Base-by-base conservation (phyloP, 768 basidiomycete genomes). In the Boletus tomentosulus region DNA sequence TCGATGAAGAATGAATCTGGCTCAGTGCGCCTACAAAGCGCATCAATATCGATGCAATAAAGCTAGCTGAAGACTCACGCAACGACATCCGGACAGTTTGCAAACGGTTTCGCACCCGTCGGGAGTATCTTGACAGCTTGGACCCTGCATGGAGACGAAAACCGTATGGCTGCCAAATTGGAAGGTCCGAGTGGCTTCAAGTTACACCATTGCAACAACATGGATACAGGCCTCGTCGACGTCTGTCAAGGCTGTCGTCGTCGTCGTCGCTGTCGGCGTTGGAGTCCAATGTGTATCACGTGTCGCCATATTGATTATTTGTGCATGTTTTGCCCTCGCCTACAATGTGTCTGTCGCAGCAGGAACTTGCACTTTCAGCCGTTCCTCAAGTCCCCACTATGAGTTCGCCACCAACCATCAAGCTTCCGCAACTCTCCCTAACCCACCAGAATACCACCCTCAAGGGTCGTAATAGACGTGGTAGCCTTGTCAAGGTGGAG, bases 401-500 rank as follows among this genome's bases (percentile, higher is more conserved):
- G 81, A 80, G 71, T 67, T 74, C 78, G 56, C 71, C 81, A 46
- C 74, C 79, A 41, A 72, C 80, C 57, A 77, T 83, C 61, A 81
- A 80, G 60, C 76, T 85, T 33, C 81, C 84, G 6, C 71, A 74
- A 13, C 69, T 83, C 54, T 63, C 55, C 56, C 66, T 61, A 51
- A 68, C 50, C 38, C 69, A 56, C 65, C 56, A 68, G 28, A 58
- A 65, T 22, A 51, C 66, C 7, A 53, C 74, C 24, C 52, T 76
- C 38, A 73, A 76, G 54, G 72, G 78, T 34, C 75, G 86, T 13
- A 74, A 71, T n/a, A 77, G 89, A 45, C 86, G 86, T 49, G 78
- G 77, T 53, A 90, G 88, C 65, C 76, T 92, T 59, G 84, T 93
- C 73, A 91, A 90, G 71, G 88, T 93, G 50, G 91, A 93, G 70